Evolutionary conservation across 148 eudicot genomes (phyloP).

Genomic region (Selenicereus undatus): DNA sequence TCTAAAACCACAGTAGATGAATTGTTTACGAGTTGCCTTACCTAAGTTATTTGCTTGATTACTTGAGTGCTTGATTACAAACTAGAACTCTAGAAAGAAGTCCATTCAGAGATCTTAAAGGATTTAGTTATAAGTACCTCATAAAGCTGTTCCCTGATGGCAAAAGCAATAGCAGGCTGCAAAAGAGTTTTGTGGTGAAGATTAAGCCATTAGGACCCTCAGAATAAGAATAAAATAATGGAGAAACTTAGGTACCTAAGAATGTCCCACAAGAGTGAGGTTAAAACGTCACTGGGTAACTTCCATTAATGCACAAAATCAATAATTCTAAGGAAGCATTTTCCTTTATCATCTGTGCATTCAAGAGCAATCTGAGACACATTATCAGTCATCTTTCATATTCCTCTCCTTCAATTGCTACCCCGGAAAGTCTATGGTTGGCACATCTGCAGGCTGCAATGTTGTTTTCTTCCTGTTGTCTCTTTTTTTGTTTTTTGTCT

Average conservation of each 20-base stretch:
- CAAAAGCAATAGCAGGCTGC: constrained; percentile 96
- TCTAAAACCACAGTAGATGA: constrained; percentile 38
- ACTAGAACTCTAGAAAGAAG: constrained; percentile 1
- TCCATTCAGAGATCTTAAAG: not conserved
- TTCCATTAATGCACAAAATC: not conserved
- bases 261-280: not conserved
- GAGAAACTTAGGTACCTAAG: not conserved
- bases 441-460: no score
- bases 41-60: not conserved
- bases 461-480: no score
- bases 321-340: not conserved
- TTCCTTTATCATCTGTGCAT: not conserved
- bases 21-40: not conserved
- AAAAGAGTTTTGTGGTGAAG: constrained; percentile 1
- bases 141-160: constrained; percentile 93
- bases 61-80: not conserved
- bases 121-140: constrained; percentile 44
- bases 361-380: constrained; percentile 1
- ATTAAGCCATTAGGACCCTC: not conserved
- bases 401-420: not conserved
- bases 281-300: not conserved
- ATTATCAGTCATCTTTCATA: constrained; percentile 4
- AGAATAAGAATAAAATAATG: not conserved
- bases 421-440: not conserved
- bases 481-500: no score